Evolutionary conservation across 495 filamentous ascomycete genomes (phyloP), one percentile per base, ranked within the genome.

Genomic region (Aspergillus kassunensis): DNA sequence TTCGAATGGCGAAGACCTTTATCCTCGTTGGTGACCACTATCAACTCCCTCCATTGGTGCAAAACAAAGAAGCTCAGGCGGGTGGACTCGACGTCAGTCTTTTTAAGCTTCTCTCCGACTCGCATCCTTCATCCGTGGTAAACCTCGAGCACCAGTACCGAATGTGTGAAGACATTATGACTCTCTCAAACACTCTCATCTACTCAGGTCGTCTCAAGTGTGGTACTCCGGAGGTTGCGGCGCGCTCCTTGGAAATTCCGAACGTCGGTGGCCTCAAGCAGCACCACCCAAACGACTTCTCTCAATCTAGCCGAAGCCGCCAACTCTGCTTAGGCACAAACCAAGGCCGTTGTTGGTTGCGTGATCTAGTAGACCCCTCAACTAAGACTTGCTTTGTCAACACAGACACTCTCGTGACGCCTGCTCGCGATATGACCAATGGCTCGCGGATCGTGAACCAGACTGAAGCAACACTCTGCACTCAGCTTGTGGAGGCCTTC

Each of bases 111-210:
- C 81, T 98, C 19, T 96, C 88, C 13, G 92, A 97, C 58, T 78
- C 78, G 0, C 91, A 97, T 55, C 93, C 93, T 0, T 65, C 80
- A 19, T 89, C 90, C 1, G 90, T 97, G 10, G 87, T 91, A 56
- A 91, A 86, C 54, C 82, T 98, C 2, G 90, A 91, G 59, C 90
- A 95, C 57, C 93, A 98, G 64, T 98, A 98, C 60, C 90, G 93
- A 58, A 98, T 98, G 93, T 95, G 89, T 60, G 86, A 91, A 41
- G 92, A 97, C 25, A 87, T 98, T 46, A 97, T 97, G 93, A 78
- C 83, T 11, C 80, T 98, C 20, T 91, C 89, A 47, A 97, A 97
- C 71, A 88, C 80, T 6, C 82, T 98, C 23, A 96, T 98, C 63
- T 98, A 98, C 68, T 77, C 84, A 16, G 91, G 91, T 12, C 79